Percentiles rank a stretch among this genome's conserved stretches.
These are phyloP conservation scores for Aspergillus niger DNA, from an alignment of 2,329 filamentous ascomycete genomes.

Conservation along the genomic window DNA sequence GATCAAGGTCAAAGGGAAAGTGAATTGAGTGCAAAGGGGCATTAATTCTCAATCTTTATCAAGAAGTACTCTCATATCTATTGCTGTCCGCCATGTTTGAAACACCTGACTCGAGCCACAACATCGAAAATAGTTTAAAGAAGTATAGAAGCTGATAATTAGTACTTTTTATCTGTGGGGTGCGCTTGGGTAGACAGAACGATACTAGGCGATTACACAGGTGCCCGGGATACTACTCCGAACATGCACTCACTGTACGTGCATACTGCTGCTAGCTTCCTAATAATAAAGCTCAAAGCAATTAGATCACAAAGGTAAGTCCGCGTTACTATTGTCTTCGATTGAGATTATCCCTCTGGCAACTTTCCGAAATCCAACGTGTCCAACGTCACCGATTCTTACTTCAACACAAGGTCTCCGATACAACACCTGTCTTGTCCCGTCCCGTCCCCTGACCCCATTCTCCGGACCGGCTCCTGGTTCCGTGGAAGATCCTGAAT, in stretches of 20 bases:
- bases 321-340: background rate
- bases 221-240: conserved; percentile 7
- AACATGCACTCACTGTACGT: background rate
- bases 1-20: too few relatives aligned
- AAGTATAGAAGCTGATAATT: background rate
- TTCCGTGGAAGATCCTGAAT: conserved; percentile 3
- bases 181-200: background rate
- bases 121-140: background rate
- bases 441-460: conserved; percentile 3
- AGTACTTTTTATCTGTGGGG: background rate
- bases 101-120: too few relatives aligned
- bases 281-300: conserved; percentile 3
- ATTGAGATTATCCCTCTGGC: background rate
- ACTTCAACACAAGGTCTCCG: background rate
- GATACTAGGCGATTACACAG: conserved; percentile 4
- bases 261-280: conserved; percentile 5
- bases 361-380: background rate
- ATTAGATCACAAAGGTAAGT: background rate
- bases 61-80: too few relatives aligned
- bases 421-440: background rate
- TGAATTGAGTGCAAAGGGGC: too few relatives aligned
- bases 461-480: background rate
- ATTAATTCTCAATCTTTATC: too few relatives aligned
- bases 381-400: background rate
- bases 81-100: too few relatives aligned